A percentile compares a stretch with the other conserved stretches of the same genome.
Evolutionary conservation across 2,329 filamentous ascomycete genomes (phyloP).

Genomic region (Microdochium bolleyi): DNA sequence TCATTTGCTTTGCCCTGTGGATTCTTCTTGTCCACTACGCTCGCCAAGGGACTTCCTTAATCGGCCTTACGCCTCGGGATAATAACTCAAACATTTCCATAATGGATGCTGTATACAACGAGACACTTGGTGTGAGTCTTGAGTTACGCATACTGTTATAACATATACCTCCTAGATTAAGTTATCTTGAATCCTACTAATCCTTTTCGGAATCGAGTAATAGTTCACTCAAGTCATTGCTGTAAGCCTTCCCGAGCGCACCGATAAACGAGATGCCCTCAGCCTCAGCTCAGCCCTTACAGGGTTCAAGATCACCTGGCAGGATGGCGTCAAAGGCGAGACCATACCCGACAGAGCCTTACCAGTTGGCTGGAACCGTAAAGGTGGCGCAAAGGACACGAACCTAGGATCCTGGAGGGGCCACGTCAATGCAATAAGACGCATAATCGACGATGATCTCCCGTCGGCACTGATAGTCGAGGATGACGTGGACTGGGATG

Average conservation of each 20-base stretch:
- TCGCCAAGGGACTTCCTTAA: not conserved
- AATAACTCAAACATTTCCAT: not conserved
- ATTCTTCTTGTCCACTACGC: not conserved
- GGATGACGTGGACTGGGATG: slow-evolving; percentile 36
- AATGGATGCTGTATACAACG: not conserved
- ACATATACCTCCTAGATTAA: not conserved
- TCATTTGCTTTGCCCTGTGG: not conserved
- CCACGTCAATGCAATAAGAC: slow-evolving; percentile 25
- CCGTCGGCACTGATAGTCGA: slow-evolving; percentile 31
- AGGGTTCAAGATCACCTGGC: slow-evolving; percentile 32
- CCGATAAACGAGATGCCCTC: slow-evolving; percentile 41
- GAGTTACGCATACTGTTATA: not conserved
- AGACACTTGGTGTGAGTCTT: not conserved
- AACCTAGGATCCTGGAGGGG: slow-evolving; percentile 29
- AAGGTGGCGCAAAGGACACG: slow-evolving; percentile 12
- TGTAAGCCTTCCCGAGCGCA: slow-evolving; percentile 35
- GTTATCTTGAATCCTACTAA: not conserved
- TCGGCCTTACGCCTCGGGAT: not conserved
- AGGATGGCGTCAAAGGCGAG: slow-evolving; percentile 32
- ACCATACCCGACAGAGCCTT: slow-evolving; percentile 29
- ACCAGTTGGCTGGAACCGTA: slow-evolving; percentile 12
- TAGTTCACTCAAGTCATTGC: slow-evolving; percentile 25
- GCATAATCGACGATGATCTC: slow-evolving; percentile 22
- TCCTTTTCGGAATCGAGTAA: not conserved
- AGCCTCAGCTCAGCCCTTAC: slow-evolving; percentile 30